Conservation (phyloP, 2,329 filamentous ascomycete species). For the Sphaerulina vaccinii region DNA sequence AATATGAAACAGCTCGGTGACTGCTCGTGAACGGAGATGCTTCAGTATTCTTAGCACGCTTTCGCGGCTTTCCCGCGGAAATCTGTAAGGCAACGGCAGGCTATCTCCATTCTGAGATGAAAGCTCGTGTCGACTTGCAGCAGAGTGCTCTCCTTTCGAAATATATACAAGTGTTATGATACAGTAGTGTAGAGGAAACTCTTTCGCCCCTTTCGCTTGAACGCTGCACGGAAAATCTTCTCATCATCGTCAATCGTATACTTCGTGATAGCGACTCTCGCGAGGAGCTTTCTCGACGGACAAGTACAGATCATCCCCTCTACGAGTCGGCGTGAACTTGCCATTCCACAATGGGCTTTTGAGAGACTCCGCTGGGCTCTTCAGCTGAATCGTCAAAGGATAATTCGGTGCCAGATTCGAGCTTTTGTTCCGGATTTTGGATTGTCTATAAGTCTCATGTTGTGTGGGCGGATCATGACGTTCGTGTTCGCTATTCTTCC, state of each 20-base stretch:
- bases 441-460: too few species aligned
- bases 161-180: conserved; percentile 1
- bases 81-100: too few species aligned
- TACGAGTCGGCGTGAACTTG: conserved; percentile 63
- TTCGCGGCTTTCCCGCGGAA: too few species aligned
- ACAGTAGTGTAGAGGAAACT: background rate
- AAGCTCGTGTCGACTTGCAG: too few species aligned
- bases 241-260: conserved; percentile 9
- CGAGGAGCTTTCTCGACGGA: conserved; percentile 33
- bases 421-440: background rate
- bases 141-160: too few species aligned
- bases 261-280: conserved; percentile 15
- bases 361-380: conserved; percentile 20
- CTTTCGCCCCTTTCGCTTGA: conserved; percentile 15
- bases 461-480: too few species aligned
- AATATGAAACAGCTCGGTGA: too few species aligned
- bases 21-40: too few species aligned
- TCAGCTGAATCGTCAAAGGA: conserved; percentile 22
- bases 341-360: conserved; percentile 60
- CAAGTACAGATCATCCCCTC: conserved; percentile 64
- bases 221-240: conserved; percentile 16
- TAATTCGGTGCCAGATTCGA: conserved; percentile 11
- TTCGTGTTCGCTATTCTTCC: conserved; percentile 9
- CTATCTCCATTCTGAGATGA: too few species aligned
- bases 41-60: too few species aligned